Evolutionary conservation across 2,329 filamentous ascomycete genomes (phyloP).

Genomic region (Pseudogymnoascus verrucosus): DNA sequence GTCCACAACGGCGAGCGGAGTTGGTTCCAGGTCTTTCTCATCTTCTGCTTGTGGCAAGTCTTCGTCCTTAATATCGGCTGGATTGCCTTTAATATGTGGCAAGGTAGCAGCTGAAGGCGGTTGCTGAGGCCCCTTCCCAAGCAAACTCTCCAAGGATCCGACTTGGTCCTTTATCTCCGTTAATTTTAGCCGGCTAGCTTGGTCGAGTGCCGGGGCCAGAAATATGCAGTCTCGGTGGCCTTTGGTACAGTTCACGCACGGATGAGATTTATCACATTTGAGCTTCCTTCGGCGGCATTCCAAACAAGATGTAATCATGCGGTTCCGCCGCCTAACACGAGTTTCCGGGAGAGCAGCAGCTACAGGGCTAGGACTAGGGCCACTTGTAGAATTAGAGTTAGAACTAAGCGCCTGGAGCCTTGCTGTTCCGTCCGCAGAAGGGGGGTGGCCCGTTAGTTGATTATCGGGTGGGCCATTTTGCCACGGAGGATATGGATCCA

Average conservation of each 20-base stretch:
- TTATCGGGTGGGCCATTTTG: background rate
- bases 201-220: conserved; percentile 43
- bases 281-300: conserved; percentile 69
- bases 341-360: background rate
- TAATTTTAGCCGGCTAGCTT: conserved; percentile 59
- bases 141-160: conserved; percentile 58
- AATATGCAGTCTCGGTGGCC: conserved; percentile 40
- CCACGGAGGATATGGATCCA: background rate
- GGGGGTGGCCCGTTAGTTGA: background rate
- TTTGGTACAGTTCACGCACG: conserved; percentile 55
- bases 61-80: conserved; percentile 43
- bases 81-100: conserved; percentile 16
- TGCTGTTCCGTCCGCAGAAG: background rate
- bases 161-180: conserved; percentile 75
- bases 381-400: background rate
- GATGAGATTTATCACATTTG: conserved; percentile 66
- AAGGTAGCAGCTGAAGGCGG: conserved; percentile 20
- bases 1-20: conserved; percentile 55
- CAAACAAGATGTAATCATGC: conserved; percentile 61
- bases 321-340: conserved; percentile 40
- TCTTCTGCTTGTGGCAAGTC: conserved; percentile 38
- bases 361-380: background rate
- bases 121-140: conserved; percentile 60
- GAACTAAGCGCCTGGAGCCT: background rate
- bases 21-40: conserved; percentile 56